Evolutionary conservation across 2,329 filamentous ascomycete genomes (phyloP), one percentile per base, ranked within the genome.

Genomic region (Clathrospora elynae): DNA sequence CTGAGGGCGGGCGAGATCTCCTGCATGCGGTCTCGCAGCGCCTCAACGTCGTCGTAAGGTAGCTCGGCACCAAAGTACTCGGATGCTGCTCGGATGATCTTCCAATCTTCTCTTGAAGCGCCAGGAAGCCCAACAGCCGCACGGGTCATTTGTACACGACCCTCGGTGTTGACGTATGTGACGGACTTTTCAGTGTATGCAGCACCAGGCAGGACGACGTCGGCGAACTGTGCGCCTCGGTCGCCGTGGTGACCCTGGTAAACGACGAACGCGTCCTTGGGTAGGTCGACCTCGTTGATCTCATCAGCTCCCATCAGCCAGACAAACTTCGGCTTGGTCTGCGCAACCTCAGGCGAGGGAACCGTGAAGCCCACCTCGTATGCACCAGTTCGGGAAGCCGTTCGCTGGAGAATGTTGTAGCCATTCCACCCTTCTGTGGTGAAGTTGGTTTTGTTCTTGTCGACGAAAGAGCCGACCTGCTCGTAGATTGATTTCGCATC

Each of bases 221-320:
- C 92, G 34, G 93, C 93, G 49, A 96, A 83, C 73, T 95, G 87
- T 41, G 93, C 93, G 54, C 92, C 93, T 38, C 83, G 83, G 75
- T 99, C 93, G 73, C 93, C 93, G 73, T 99, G 93, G 73, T 99
- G 93, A 55, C 93, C 93, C 75, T 99, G 93, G 78, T 99, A 99
- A 63, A 99, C 83, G 51, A 99, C 86, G 68, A 97, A 99, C 9
- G 93, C 91, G 57, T 93, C 88, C 79, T 93, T 95, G 62, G 93
- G 93, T 44, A 99, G 88, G 60, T 96, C 90, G 46, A 83, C 80
- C 58, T 88, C 83, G 53, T 80, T 80, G 67, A 97, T 81, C 76
- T 99, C 93, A 69, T 99, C 93, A 18, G 93, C 93, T 57, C 91
- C 93, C 36, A 99, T 84, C 36, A 99, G 85, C 91, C 92, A 99